Evolutionary conservation across 257 asterid genomes (phyloP).

Genomic region (Salvia rosmarinus): DNA sequence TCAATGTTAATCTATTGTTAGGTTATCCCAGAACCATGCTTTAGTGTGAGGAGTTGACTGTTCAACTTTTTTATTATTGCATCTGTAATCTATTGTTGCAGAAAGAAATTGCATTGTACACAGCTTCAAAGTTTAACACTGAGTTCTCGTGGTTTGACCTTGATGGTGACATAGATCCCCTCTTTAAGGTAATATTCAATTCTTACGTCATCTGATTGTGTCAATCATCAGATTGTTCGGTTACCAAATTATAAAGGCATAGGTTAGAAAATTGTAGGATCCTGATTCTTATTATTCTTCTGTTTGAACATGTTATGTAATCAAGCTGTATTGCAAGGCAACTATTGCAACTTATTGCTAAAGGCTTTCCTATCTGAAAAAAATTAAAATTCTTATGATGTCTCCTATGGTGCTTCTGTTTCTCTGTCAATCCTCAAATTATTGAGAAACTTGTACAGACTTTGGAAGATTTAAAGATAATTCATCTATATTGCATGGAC

Average conservation of each 20-base stretch:
- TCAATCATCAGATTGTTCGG: not conserved
- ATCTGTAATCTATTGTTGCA: slow-evolving; percentile 52
- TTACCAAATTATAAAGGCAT: not conserved
- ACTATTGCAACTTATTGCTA: not conserved
- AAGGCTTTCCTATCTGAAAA: not conserved
- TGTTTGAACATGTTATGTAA: not conserved
- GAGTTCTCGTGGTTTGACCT: slow-evolving; percentile 98
- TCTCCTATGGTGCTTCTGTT: no score
- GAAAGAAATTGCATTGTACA: slow-evolving; percentile 97
- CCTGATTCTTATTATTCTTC: not conserved
- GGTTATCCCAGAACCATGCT: slow-evolving; percentile 24
- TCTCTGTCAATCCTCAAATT: not conserved
- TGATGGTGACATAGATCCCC: slow-evolving; percentile 98
- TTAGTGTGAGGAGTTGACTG: slow-evolving; percentile 11
- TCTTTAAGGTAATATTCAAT: slow-evolving; percentile 77
- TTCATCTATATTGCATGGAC: not conserved
- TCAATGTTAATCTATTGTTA: slow-evolving; percentile 24
- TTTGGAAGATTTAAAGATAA: not conserved
- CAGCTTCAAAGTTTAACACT: slow-evolving; percentile 91
- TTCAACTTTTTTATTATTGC: slow-evolving; percentile 4
- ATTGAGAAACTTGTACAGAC: not conserved
- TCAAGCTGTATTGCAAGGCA: not conserved
- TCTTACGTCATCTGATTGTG: slow-evolving; percentile 20
- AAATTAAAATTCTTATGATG: no score
- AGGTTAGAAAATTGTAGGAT: not conserved